Evolutionary conservation across 2,329 filamentous ascomycete species (phyloP), one percentile per base, ranked within the genome.

Genomic region (Penicillium sp.): DNA sequence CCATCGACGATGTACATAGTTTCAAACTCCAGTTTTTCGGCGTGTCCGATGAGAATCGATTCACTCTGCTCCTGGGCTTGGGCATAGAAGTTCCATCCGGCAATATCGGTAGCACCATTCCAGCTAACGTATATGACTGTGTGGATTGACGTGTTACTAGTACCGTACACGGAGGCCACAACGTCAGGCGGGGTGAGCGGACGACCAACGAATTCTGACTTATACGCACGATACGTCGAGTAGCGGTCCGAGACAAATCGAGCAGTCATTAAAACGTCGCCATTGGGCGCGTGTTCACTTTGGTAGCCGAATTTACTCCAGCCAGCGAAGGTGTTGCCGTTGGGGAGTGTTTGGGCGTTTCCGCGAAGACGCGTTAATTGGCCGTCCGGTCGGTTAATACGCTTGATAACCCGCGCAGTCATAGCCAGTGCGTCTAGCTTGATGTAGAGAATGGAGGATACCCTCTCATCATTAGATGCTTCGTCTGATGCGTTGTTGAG

Each of bases 221-320:
- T 72, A 58, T 67, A 72, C 0, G 68, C 57, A 13, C 71, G 67
- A 54, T 73, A 73, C 13, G 66, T 70, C 28, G 63, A 64, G 48
- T 69, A 68, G 9, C 64, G 62, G 0, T 53, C 43, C 3, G 62
- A 65, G 5, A 53, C 57, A 40, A 71, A 72, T 10, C 56, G 59
- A 9, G 66, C 67, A 29, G 69, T 65, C 61, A 70, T 66, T 13
- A 69, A 49, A 3, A 66, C 22, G 28, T 63, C 58, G 13, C 69
- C 69, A 13, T 67, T 57, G 2, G 62, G 51, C 0, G 61, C 59
- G 49, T 66, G 62, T 35, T 72, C 69, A 31, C 60, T 67, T 12
- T 65, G 60, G 50, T 68, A 69, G 28, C 67, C 67, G 3, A 58
- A 47, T 35, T 66, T 58, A 45, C 66, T 68, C 69, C 69, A 72